Evolutionary conservation across 192 early-diverging fungal species (phyloP), one percentile per base, ranked within the genome.

Genomic region (Pilaira anomala): DNA sequence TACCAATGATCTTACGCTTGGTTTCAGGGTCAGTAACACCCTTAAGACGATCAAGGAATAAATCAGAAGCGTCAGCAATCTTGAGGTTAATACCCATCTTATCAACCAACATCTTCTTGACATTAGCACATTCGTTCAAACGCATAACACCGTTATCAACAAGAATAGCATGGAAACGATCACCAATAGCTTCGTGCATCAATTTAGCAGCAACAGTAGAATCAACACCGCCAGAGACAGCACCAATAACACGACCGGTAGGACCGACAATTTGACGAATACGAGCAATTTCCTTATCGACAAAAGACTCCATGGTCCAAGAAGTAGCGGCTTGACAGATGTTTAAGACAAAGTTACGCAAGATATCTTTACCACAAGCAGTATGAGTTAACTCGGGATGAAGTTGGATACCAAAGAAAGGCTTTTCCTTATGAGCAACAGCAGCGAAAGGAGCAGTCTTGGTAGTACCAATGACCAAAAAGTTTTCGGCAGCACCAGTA

Each of bases 351-450:
- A 99, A 99, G 87, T 99, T 99, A 64, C 83, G 81, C 65, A 99
- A 71, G 45, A 99, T 69, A 33, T 81, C 62, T 44, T 89, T 80
- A 56, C 97, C 97, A 48, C 87, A 81, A 14, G 86, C 80, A 63
- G 94, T 96, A 78, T 99, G 97, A n/a, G 97, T 95, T 60, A 99
- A 94, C 75, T 99, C 97, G 44, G 97, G 97, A 80, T 99, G 97
- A 89, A 99, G 96, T 83, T 99, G 97, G 61, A 99, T 92, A 39
- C 71, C 97, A 76, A 90, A 99, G 66, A 95, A 88, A 11, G 83
- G 78, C 74, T 88, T 88, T 58, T 86, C 78, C 30, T 80, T 79
- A 64, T 95, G 90, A 58, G 86, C 89, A 60, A 97, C 85, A 40
- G 94, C 97, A 19, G 92, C 90, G 67, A 89, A 97, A 40, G 87